Evolutionary conservation across 139 green algal species (phyloP), one percentile per base, ranked within the genome.

Genomic region (Tetradesmus lagerheimii): DNA sequence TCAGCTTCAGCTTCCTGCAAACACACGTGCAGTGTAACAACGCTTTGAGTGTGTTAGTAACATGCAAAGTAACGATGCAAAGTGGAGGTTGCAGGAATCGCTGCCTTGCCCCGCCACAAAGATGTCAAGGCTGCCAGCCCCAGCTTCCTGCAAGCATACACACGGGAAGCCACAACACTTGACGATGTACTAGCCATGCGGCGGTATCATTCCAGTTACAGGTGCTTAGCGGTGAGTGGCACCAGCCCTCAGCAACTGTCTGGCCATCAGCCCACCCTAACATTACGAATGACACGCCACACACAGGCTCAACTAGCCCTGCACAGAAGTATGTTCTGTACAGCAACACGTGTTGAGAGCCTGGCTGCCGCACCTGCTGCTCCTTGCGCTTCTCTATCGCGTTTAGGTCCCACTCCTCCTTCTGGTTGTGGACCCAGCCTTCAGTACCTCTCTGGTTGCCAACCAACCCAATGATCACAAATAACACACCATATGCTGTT

Each of bases 311-410:
- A n/a, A n/a, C n/a, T n/a, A n/a, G n/a, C 27, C 64, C 64, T 76
- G 64, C 29, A 11, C 64, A n/a, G n/a, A n/a, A n/a, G n/a, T n/a
- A n/a, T n/a, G n/a, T n/a, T n/a, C n/a, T n/a, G n/a, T n/a, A n/a
- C n/a, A n/a, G n/a, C n/a, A n/a, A n/a, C n/a, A n/a, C n/a, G n/a
- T n/a, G n/a, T n/a, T n/a, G n/a, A n/a, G n/a, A n/a, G n/a, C n/a
- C n/a, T n/a, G n/a, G n/a, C n/a, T n/a, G n/a, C n/a, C n/a, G 67
- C 67, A 78, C 0, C 67, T 39, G 67, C 67, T 39, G 67, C 83
- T 93, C 93, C 87, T 96, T 94, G 12, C 93, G 89, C 79, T 89
- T 87, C 88, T 94, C 90, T 47, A 97, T 93, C 78, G 25, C 27
- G 25, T 37, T 25, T 8, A 76, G 29, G 27, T 16, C 20, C 64